Evolutionary conservation across 805 yeast genomes (phyloP), one percentile per base, ranked within the genome.

Genomic region (Zygoascus ofunaensis): DNA sequence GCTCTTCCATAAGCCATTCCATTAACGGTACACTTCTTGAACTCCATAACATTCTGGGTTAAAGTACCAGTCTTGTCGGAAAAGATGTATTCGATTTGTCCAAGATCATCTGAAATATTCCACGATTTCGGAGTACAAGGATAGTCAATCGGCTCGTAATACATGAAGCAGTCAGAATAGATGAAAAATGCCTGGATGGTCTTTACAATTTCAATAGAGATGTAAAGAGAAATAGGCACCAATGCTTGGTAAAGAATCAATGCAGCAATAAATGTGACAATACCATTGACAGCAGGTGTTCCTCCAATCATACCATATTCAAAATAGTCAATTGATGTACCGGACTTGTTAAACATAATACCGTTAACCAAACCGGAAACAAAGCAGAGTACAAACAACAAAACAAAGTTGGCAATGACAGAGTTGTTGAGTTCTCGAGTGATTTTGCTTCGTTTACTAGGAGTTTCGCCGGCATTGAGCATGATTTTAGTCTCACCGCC

Each of bases 31-130:
- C 89, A 82, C 60, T 83, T 83, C 53, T 79, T 80, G 65, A 83
- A 84, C 58, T 83, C 90, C 94, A 83, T 83, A 23, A 82, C 77
- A 56, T 83, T 83, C 61, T 84, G 92, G 3, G 94, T 83, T 55
- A 83, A 68, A 0, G 94, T 83, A 35, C 94, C 94, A 0, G 94
- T 83, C 62, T 83, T 83, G 65, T 83, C 94, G 55, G 87, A 79
- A 62, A 83, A 83, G 28, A 83, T 73, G 57, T 83, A 83, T 62
- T 83, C 94, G 51, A 83, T 79, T 60, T 84, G 94, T 17, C 94
- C 94, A 54, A 83, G 67, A 58, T 83, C 94, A 62, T 83, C 94
- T 4, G 90, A 82, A 41, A 83, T 83, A 55, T 79, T 80, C 94
- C 94, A 83, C 0, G 89, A 73, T 55, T 83, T 83, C 2, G 94